Evolutionary conservation across 129 eudicot genomes (phyloP), one percentile per base, ranked within the genome.

Genomic region (Calendula officinalis): DNA sequence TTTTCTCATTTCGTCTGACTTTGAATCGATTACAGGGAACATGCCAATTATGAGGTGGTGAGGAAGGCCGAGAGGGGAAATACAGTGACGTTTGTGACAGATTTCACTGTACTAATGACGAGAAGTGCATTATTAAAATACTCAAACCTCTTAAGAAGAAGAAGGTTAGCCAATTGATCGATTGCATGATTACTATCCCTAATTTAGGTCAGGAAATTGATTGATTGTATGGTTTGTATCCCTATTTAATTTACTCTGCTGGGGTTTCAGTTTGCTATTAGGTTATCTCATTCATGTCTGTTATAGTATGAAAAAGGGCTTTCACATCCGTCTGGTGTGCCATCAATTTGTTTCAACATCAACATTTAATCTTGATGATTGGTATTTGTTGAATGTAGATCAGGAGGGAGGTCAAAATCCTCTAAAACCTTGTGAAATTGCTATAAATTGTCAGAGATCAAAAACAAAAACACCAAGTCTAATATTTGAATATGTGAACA

Each of bases 341-440:
- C n/a, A n/a, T n/a, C n/a, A n/a, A n/a, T n/a, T n/a, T n/a, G n/a
- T 8, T 60, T 52, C 7, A 5, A 17, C 48, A 8, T 30, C 10
- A 15, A 42, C 13, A 22, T 22, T n/a, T 22, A 22, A 22, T 22
- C 30, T 51, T n/a, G 7, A 37, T 35, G 53, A 30, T 49, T 44
- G 46, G 16, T 14, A 15, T 30, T 13, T 10, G 44, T 60, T 59
- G 7, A 52, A 11, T 72, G 84, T 86, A 90, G 97, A 90, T 90
- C 71, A 90, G 83, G 82, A 83, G 95, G 82, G 97, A 90, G 82
- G 86, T 86, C 42, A 90, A 86, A 63, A 90, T 90, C 56, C 76
- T 86, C 46, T 95, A 90, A 53, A 90, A 90, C 62, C 86, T 90
- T 76, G 95, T 90, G 77, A 90, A 86, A 69, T 75, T 90, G 75